A percentile compares a stretch with the other conserved stretches of the same genome.
These are phyloP conservation scores for Saccharomyces hybrid DNA, from an alignment of 1,139 yeast species.

Conservation along the genomic window DNA sequence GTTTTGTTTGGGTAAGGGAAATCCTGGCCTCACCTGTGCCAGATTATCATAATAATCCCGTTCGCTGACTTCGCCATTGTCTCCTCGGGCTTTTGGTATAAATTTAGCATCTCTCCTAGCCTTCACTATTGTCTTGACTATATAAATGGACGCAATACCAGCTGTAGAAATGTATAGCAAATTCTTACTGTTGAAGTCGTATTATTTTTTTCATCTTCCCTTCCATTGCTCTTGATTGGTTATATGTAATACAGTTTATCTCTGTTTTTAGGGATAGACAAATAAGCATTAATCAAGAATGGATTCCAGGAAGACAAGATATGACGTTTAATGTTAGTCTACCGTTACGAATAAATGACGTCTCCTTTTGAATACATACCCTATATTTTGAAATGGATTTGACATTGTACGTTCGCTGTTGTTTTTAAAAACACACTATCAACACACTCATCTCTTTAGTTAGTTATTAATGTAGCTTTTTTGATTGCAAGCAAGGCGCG, in stretches of 20 bases:
- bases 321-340: conserved; percentile 1
- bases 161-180: conserved; percentile 19
- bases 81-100: conserved; percentile 18
- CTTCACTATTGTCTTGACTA: conserved; percentile 23
- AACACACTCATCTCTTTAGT: no score
- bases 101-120: conserved; percentile 24
- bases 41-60: conserved; percentile 26
- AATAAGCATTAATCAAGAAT: background rate
- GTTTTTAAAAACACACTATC: no score
- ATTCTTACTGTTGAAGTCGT: conserved; percentile 14
- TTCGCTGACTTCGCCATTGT: conserved; percentile 4
- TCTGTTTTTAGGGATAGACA: background rate
- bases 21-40: conserved; percentile 39
- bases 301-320: background rate
- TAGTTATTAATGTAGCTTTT: no score
- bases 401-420: conserved; percentile 7
- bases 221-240: background rate
- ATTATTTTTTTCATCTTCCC: background rate
- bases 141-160: conserved; percentile 22
- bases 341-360: background rate
- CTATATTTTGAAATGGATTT: conserved; percentile 21
- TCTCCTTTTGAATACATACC: conserved; percentile 17
- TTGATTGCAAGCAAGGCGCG: background rate
- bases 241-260: conserved; percentile 5
- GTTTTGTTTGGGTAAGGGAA: conserved; percentile 30